These are phyloP conservation scores for Chalaropsis thielavioides DNA, from an alignment of 2,329 filamentous ascomycete species.

Conservation along the genomic window DNA sequence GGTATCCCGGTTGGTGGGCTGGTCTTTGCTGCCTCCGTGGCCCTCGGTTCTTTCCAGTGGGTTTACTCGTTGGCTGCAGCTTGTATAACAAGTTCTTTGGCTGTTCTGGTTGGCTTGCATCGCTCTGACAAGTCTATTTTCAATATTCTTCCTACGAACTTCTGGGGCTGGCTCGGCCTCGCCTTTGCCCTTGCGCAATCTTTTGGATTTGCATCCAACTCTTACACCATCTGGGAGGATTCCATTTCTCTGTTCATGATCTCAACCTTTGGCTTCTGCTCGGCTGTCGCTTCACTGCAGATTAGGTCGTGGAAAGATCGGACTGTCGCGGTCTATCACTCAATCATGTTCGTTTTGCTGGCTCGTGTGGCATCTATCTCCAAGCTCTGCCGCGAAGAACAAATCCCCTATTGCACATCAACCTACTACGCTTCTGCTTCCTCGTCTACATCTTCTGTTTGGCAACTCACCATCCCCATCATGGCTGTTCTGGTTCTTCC, in stretches of 20 bases:
- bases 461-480: slow-evolving; percentile 75
- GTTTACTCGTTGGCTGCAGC: slow-evolving; percentile 25
- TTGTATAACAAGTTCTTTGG: slow-evolving; percentile 32
- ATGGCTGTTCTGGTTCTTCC: slow-evolving; percentile 58
- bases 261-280: slow-evolving; percentile 68
- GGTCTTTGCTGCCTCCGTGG: slow-evolving; percentile 21
- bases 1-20: slow-evolving; percentile 24
- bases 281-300: slow-evolving; percentile 59
- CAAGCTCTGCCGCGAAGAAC: slow-evolving; percentile 87
- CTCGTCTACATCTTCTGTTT: slow-evolving; percentile 82
- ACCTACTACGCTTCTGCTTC: slow-evolving; percentile 89
- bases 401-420: slow-evolving; percentile 91
- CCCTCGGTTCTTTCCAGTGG: slow-evolving; percentile 28
- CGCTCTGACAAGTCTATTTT: slow-evolving; percentile 31
- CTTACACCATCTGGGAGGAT: slow-evolving; percentile 98
- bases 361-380: slow-evolving; percentile 73
- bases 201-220: slow-evolving; percentile 92
- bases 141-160: slow-evolving; percentile 50
- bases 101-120: slow-evolving; percentile 31
- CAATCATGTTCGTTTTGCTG: slow-evolving; percentile 64
- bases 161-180: slow-evolving; percentile 81
- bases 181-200: slow-evolving; percentile 76
- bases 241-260: slow-evolving; percentile 87
- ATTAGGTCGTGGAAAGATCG: slow-evolving; percentile 53
- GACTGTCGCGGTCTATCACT: slow-evolving; percentile 69